Evolutionary conservation across 2,329 filamentous ascomycete genomes (phyloP).

Genomic region (Aureobasidium pullulans): DNA sequence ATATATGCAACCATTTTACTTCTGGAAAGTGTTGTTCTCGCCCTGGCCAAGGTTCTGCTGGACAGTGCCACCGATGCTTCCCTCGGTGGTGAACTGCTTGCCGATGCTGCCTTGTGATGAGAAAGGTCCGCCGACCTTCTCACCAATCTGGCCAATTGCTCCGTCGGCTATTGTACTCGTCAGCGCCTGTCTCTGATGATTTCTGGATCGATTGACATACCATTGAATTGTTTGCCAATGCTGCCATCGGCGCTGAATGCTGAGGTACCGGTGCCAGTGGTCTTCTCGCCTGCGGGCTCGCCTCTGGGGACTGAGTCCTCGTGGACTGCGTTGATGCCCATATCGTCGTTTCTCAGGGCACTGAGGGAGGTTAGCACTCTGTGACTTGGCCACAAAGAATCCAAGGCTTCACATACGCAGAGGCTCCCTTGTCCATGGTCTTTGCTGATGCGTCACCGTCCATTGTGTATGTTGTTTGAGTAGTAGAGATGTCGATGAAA

Average conservation of each 20-base stretch:
- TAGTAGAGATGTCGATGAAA: neutral
- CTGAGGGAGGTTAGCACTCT: neutral
- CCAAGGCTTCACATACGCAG: constrained; percentile 17
- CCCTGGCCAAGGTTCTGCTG: constrained; percentile 28
- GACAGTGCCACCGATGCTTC: constrained; percentile 30
- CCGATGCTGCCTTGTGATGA: constrained; percentile 30
- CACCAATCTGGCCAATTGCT: constrained; percentile 27
- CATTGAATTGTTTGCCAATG: constrained; percentile 30
- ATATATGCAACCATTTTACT: neutral
- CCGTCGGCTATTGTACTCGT: constrained; percentile 19
- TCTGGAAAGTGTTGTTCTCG: constrained; percentile 18
- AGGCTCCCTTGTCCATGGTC: constrained; percentile 22
- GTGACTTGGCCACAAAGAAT: neutral
- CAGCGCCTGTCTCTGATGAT: constrained; percentile 10
- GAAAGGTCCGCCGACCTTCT: constrained; percentile 33
- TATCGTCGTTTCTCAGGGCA: constrained; percentile 17
- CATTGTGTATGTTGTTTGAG: constrained; percentile 15
- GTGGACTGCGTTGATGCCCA: constrained; percentile 19
- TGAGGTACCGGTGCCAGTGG: constrained; percentile 19
- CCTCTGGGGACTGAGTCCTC: constrained; percentile 20
- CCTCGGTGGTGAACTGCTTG: constrained; percentile 22
- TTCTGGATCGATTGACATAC: neutral
- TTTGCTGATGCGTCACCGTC: constrained; percentile 23
- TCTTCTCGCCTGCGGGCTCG: constrained; percentile 21
- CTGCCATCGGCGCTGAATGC: constrained; percentile 26